Evolutionary conservation across 169 alveolate species (phyloP), one percentile per base, ranked within the genome.

Genomic region (Cryptosporidium xiaoi): DNA sequence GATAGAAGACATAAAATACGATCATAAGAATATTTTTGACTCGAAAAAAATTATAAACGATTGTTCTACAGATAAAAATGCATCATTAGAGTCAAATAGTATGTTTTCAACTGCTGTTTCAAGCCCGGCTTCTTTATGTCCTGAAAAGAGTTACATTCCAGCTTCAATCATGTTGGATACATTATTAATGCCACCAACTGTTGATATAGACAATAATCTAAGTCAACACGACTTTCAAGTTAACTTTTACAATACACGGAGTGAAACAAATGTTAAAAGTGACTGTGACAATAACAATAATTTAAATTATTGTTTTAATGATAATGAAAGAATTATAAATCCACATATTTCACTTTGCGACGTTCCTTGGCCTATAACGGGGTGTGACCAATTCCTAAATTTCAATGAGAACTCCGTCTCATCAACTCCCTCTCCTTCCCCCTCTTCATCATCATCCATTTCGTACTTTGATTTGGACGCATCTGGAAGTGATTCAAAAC

Each of bases 361-460:
- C 40, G 87, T 62, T 15, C 87, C 87, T 1, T 77, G 87, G 87
- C 87, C 87, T 20, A 20, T 77, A 60, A 77, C 87, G 5, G 69
- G 65, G 31, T 10, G 64, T 62, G 77, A 40, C 29, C 87, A 77
- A 29, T 77, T 77, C 27, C 40, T 60, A 0, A 53, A 77, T 10
- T 56, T 60, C 48, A 56, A 77, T 18, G 87, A 77, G 2, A 40
- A 18, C 27, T 68, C 58, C 55, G 40, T 44, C 44, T 33, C 18
- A 1, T 27, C 64, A 12, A 44, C 71, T 18, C 50, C 66, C 18
- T 46, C 87, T 18, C 44, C 84, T 15, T 51, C 84, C 27, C 53
- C 87, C 8, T 51, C 87, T 1, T 60, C 87, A 6, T 77, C 87
- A n/a, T 20, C 60, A 31, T 77, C 87, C 2, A 53, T 53, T 46